Evolutionary conservation across 1,284 basidiomycete species (phyloP).

Genomic region (Wallemia hederae): DNA sequence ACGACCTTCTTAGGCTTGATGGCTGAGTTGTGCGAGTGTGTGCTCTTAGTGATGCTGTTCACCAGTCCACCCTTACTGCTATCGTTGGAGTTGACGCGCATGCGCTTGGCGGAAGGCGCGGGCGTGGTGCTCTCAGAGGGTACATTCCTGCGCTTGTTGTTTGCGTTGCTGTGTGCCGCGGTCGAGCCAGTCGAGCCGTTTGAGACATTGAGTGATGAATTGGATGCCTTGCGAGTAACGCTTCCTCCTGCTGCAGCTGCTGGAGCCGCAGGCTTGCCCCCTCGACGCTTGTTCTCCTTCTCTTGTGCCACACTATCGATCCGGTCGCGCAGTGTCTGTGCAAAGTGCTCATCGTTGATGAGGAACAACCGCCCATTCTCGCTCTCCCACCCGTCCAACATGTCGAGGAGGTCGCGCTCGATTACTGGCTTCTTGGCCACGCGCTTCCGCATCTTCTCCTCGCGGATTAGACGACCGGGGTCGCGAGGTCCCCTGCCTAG

Average conservation of each 20-base stretch:
- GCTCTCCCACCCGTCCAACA: conserved; percentile 67
- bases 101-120: neutral
- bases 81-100: neutral
- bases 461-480: conserved; percentile 32
- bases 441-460: conserved; percentile 92
- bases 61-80: neutral
- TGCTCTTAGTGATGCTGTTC: neutral
- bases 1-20: neutral
- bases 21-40: neutral
- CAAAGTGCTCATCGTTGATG: conserved; percentile 53
- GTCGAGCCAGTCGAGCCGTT: neutral
- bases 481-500: conserved; percentile 40
- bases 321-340: conserved; percentile 44
- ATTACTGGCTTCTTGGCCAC: conserved; percentile 85
- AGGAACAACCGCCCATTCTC: conserved; percentile 46
- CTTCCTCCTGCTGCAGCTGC: neutral
- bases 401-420: conserved; percentile 51
- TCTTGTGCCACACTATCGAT: conserved; percentile 28
- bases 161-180: neutral
- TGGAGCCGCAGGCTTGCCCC: neutral
- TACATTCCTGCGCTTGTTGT: neutral
- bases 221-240: neutral
- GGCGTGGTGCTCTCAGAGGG: neutral
- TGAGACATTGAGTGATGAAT: neutral
- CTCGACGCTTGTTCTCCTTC: conserved; percentile 37